Percentiles rank a stretch among this genome's conserved stretches.
Conservation (phyloP, 306 rosid species). For the Citrullus amarus region DNA sequence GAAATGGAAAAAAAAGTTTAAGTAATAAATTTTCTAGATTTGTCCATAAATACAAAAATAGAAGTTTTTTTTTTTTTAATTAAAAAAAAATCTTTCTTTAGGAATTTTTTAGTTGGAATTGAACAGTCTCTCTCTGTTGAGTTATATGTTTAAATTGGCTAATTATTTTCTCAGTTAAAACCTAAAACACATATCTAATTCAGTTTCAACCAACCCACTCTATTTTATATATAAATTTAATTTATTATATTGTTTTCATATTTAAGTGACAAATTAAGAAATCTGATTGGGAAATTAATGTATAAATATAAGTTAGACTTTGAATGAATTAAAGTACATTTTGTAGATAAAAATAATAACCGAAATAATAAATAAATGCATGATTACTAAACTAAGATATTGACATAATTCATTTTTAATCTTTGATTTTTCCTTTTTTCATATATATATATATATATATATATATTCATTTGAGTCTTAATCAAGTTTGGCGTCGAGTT, state of each 20-base stretch:
- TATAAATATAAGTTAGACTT: not conserved
- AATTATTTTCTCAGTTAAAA: no score
- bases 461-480: not conserved
- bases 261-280: not conserved
- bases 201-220: not conserved
- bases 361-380: not conserved
- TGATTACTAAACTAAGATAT: not conserved
- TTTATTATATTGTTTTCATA: not conserved
- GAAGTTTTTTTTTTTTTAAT: no score
- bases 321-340: not conserved
- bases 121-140: no score
- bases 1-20: no score
- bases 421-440: not conserved
- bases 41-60: not conserved
- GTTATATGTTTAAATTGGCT: no score
- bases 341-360: not conserved
- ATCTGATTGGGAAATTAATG: not conserved
- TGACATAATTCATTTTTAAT: not conserved
- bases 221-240: not conserved
- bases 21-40: no score
- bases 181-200: no score
- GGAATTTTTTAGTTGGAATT: no score
- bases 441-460: no score
- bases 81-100: not conserved
- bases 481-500: not conserved